Base-by-base conservation (phyloP, 352 stramenopile species). In the Phytophthora tubulina region DNA sequence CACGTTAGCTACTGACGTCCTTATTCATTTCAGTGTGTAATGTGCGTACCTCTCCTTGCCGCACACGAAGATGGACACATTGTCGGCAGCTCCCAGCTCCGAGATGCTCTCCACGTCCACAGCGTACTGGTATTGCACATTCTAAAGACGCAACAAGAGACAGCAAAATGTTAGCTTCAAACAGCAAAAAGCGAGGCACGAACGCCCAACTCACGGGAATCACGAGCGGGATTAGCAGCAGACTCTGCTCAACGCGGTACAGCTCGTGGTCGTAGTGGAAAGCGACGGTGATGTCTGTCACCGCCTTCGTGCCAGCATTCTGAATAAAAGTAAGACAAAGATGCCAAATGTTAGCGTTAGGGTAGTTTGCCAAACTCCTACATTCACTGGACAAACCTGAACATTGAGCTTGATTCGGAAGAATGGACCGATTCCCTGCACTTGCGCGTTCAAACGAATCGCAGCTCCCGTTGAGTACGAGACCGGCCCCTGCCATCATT, bases 361-460 rank as follows among this genome's bases (percentile, higher is more conserved):
- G 31, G 30, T 27, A 10, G 46, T n/a, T 17, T 17, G 39, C 14
- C 14, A 15, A 10, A n/a, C 17, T 1, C 27, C 4, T 50, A 51
- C 3, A 46, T 9, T 13, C 8, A 33, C 10, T 42, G 14, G 11
- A 14, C 35, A 27, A 32, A 92, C 85, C 74, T 92, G 86, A 2
- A 96, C 60, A 50, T 91, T 90, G 17, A 96, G 76, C 38, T 93
- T 92, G 75, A 96, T 93, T 42, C 88, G 85, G 46, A 96, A 96
- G 15, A 75, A 80, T 14, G 89, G 89, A 2, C 88, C 89, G 17
- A 96, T 86, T 53, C 89, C 89, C 60, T 94, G 88, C 3, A 96
- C 86, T 44, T 94, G 87, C 3, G 88, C 89, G 35, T 94, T 95
- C 30, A 95, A 58, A n/a, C 88, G 85, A 48, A 96, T 94, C 10